These are phyloP conservation scores for Globisporangium orthogonon DNA, from an alignment of 352 stramenopile species.

Conservation along the genomic window DNA sequence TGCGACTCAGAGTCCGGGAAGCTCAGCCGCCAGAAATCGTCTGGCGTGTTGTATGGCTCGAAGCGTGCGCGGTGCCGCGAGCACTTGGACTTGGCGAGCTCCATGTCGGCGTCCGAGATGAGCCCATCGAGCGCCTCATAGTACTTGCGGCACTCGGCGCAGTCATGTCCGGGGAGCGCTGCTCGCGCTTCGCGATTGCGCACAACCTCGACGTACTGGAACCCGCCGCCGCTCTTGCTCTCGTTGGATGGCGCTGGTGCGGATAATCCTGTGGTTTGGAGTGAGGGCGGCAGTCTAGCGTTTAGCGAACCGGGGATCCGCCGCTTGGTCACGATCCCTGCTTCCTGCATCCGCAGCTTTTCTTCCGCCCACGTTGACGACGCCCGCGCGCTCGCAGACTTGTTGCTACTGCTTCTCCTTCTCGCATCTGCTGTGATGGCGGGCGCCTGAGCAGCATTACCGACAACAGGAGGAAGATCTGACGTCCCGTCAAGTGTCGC, in stretches of 20 bases:
- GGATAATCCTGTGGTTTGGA: too few species aligned
- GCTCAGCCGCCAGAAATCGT: conserved; percentile 81
- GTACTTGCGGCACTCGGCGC: conserved; percentile 71
- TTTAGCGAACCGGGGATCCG: neutral
- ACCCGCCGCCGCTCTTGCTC: conserved; percentile 19
- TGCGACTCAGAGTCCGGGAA: conserved; percentile 57
- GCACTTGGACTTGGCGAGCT: conserved; percentile 44
- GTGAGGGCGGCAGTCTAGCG: neutral
- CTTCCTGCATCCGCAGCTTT: conserved; percentile 20
- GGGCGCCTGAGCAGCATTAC: neutral
- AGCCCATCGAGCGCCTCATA: conserved; percentile 60
- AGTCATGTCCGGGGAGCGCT: conserved; percentile 56
- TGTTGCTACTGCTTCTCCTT: neutral
- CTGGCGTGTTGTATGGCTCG: conserved; percentile 71
- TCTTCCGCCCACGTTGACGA: conserved; percentile 37
- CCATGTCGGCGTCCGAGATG: conserved; percentile 23
- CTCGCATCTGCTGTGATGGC: neutral
- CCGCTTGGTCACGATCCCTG: neutral
- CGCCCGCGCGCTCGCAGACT: neutral
- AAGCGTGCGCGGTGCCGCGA: conserved; percentile 72
- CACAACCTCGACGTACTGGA: conserved; percentile 70
- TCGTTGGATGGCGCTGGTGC: neutral
- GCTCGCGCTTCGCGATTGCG: conserved; percentile 61
- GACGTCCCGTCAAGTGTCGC: neutral
- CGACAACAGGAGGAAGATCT: neutral